Conservation (phyloP, 1,139 yeast genomes). For the Meyerozyma athensensis region DNA sequence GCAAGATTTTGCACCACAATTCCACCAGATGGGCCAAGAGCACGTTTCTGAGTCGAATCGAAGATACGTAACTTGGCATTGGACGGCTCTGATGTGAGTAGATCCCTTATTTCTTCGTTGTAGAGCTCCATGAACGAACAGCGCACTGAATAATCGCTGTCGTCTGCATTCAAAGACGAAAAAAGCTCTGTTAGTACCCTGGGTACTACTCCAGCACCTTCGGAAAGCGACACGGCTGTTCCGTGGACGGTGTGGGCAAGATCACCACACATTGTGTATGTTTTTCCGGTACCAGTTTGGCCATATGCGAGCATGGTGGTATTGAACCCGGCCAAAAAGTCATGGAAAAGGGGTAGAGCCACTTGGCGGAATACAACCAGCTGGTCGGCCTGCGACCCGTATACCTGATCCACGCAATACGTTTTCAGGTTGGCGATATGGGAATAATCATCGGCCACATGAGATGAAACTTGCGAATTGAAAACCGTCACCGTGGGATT, state of each 20-base stretch:
- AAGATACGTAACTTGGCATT: slow-evolving; percentile 44
- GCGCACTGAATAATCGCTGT: slow-evolving; percentile 51
- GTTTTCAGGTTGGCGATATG: slow-evolving; percentile 31
- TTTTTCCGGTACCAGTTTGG: slow-evolving; percentile 78
- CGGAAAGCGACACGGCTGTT: slow-evolving; percentile 17
- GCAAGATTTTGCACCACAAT: slow-evolving; percentile 51
- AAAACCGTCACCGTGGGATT: slow-evolving; percentile 39
- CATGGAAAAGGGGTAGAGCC: slow-evolving; percentile 61
- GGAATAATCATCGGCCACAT: slow-evolving; percentile 7
- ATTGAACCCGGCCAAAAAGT: slow-evolving; percentile 64
- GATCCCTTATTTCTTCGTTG: slow-evolving; percentile 65
- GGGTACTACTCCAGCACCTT: slow-evolving; percentile 59
- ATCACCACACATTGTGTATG: slow-evolving; percentile 70
- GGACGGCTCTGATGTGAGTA: slow-evolving; percentile 40
- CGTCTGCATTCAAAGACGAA: slow-evolving; percentile 27
- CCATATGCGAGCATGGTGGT: slow-evolving; percentile 78
- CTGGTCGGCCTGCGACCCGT: slow-evolving; percentile 71
- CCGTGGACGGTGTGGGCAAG: slow-evolving; percentile 19
- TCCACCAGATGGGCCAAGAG: background rate
- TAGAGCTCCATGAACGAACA: slow-evolving; percentile 68
- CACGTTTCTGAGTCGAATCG: slow-evolving; percentile 24
- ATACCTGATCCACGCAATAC: slow-evolving; percentile 68
- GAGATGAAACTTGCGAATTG: slow-evolving; percentile 20
- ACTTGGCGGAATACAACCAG: slow-evolving; percentile 50
- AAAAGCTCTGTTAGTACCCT: slow-evolving; percentile 52